Base-by-base conservation (phyloP, 2,329 filamentous ascomycete genomes). In the Trichoderma sp. region DNA sequence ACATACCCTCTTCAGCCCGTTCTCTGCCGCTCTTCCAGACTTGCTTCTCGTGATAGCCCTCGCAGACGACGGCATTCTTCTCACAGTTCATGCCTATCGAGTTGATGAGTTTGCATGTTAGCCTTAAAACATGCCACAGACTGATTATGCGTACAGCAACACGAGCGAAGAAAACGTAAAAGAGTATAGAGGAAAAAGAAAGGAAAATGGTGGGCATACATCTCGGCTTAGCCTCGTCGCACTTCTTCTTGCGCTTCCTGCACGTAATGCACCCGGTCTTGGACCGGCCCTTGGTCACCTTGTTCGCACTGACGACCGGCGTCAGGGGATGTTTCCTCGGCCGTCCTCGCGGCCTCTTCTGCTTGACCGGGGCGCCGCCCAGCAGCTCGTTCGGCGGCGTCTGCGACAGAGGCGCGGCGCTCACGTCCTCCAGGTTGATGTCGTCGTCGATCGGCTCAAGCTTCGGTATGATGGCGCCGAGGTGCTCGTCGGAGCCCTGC, bases 21-120 rank as follows among this genome's bases (percentile, higher is more conserved):
- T 94, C 90, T 74, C 87, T 92, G 30, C 92, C 92, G 73, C 91
- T 93, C 76, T 89, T 92, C 93, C 93, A 97, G 60, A 92, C 85
- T 66, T 91, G 90, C 74, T 92, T 92, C 67, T 92, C 90, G 58
- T 91, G 91, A 73, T 96, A 97, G 14, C 93, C 93, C 77, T 96
- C 92, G 74, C 93, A 97, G 14, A 93, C 87, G 14, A 96, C 91
- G 9, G 92, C 92, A 75, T 96, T 97, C 82, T 96, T 97, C 78
- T 95, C 90, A 73, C 93, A 97, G 72, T 96, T 96, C 76, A 92
- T 83, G 71, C 91, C 90, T 92, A 28, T 47, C 10, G 12, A 21
- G 45, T 65, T 64, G 7, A 12, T 3, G 4, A 39, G 68, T n/a
- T 21, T 28, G 75, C 30, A 71, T 67, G 45, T 56, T 71, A 58